A percentile compares a stretch with the other conserved stretches of the same genome.
phyloP scores from a whole-genome alignment of 495 filamentous ascomycete genomes.

The Stereocaulon alpinum region DNA sequence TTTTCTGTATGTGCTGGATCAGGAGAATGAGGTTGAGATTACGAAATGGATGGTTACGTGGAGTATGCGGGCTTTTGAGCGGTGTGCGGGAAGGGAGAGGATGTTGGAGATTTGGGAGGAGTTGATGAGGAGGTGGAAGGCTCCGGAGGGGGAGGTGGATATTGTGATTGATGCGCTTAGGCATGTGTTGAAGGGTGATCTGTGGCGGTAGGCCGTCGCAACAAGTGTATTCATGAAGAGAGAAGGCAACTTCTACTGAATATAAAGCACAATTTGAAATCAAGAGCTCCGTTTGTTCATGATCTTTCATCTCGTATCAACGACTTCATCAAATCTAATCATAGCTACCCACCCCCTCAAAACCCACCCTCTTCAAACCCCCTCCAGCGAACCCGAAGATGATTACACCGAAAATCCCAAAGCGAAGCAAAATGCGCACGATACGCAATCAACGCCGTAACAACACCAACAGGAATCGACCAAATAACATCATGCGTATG shows the following conservation, averaged over 20 bases:
- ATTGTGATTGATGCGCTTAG: slow-evolving; percentile 7
- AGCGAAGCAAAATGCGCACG: slow-evolving; percentile 15
- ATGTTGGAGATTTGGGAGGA: slow-evolving; percentile 22
- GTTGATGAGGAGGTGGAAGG: slow-evolving; percentile 18
- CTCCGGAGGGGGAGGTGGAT: slow-evolving; percentile 6
- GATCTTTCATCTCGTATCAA: too few species aligned
- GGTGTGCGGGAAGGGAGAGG: slow-evolving; percentile 19
- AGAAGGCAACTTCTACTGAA: not conserved
- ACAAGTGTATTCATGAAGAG: too few species aligned
- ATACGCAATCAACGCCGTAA: slow-evolving; percentile 13
- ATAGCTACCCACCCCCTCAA: too few species aligned
- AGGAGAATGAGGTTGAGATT: slow-evolving; percentile 12
- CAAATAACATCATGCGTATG: slow-evolving; percentile 13
- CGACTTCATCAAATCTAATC: too few species aligned
- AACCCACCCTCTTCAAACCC: too few species aligned
- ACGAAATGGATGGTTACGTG: slow-evolving; percentile 22
- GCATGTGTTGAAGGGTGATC: not conserved
- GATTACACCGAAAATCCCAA: slow-evolving; percentile 14
- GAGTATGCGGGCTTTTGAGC: slow-evolving; percentile 20
- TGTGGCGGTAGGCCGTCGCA: not conserved
- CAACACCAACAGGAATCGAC: slow-evolving; percentile 10
- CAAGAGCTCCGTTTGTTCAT: too few species aligned
- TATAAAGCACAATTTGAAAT: not conserved
- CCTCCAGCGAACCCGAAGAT: slow-evolving; percentile 13
- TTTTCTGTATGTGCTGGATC: slow-evolving; percentile 19